phyloP scores from a whole-genome alignment of 2,329 filamentous ascomycete genomes.

The Hypoxylon rubiginosum region DNA sequence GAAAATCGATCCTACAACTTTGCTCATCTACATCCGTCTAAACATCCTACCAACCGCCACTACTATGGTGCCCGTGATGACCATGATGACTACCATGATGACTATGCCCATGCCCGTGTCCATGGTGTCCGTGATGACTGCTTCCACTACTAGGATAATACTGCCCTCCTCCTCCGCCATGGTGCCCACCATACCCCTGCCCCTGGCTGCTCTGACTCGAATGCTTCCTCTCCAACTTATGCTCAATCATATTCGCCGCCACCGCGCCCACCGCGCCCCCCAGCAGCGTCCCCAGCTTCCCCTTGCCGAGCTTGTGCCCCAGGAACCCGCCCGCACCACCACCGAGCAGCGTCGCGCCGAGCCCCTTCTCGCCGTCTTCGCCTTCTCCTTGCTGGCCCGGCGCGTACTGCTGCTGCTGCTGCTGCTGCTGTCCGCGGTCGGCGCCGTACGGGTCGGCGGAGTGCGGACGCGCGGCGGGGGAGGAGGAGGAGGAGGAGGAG shows the following conservation, averaged over 20 bases:
- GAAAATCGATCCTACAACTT: neutral
- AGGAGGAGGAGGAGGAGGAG: too few relatives aligned
- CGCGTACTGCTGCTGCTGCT: too few relatives aligned
- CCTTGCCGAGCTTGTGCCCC: slow-evolving; percentile 68
- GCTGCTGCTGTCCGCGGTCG: slow-evolving; percentile 3
- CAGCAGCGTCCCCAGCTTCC: slow-evolving; percentile 65
- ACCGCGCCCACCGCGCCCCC: slow-evolving; percentile 68
- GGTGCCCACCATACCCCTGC: slow-evolving; percentile 1
- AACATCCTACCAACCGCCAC: slow-evolving; percentile 29
- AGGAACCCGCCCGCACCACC: slow-evolving; percentile 66
- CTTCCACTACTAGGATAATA: slow-evolving; percentile 12
- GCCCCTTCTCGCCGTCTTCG: slow-evolving; percentile 65
- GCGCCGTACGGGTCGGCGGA: slow-evolving; percentile 47
- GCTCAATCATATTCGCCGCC: slow-evolving; percentile 66
- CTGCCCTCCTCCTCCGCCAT: slow-evolving; percentile 18
- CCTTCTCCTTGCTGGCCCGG: slow-evolving; percentile 27
- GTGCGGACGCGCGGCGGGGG: slow-evolving; percentile 41
- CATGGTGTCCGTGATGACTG: slow-evolving; percentile 16
- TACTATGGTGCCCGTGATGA: slow-evolving; percentile 37
- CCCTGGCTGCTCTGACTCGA: slow-evolving; percentile 43
- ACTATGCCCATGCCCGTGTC: slow-evolving; percentile 12
- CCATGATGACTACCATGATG: slow-evolving; percentile 37
- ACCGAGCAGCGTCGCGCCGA: slow-evolving; percentile 67
- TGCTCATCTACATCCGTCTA: too few relatives aligned
- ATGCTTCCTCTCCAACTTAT: slow-evolving; percentile 57